Evolutionary conservation across 345 rosid species (phyloP).

Genomic region (Acer saccharum): DNA sequence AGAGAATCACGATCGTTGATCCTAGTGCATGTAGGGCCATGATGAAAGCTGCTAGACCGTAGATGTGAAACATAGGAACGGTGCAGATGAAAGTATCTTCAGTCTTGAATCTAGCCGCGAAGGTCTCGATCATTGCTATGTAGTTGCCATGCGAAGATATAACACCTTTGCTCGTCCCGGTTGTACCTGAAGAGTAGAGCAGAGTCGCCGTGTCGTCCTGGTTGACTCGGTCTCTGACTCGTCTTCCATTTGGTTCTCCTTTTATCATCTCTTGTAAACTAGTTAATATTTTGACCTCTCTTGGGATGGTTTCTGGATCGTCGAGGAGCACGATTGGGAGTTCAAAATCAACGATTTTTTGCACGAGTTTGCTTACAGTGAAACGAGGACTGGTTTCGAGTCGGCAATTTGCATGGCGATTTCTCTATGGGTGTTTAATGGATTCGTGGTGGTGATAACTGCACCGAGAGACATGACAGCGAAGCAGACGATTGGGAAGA

Average conservation of each 20-base stretch:
- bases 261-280: conserved; percentile 55
- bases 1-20: conserved; percentile 63
- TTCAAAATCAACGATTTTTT: conserved; percentile 48
- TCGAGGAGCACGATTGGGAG: conserved; percentile 66
- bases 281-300: conserved; percentile 33
- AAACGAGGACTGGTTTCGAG: conserved; percentile 75
- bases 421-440: conserved; percentile 76
- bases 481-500: conserved; percentile 88
- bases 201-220: conserved; percentile 83
- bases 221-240: conserved; percentile 58
- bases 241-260: conserved; percentile 34
- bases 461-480: conserved; percentile 97
- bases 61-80: conserved; percentile 89
- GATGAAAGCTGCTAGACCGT: conserved; percentile 71
- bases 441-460: conserved; percentile 78
- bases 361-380: conserved; percentile 53
- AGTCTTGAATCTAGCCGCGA: conserved; percentile 34
- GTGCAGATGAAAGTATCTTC: conserved; percentile 61
- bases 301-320: conserved; percentile 18
- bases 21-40: conserved; percentile 67
- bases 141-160: conserved; percentile 67
- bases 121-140: conserved; percentile 60
- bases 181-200: conserved; percentile 95
- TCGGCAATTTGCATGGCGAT: conserved; percentile 66
- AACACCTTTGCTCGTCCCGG: conserved; percentile 90